Base-by-base conservation (phyloP, 2,329 filamentous ascomycete genomes). In the Amauroascus verrucosus region DNA sequence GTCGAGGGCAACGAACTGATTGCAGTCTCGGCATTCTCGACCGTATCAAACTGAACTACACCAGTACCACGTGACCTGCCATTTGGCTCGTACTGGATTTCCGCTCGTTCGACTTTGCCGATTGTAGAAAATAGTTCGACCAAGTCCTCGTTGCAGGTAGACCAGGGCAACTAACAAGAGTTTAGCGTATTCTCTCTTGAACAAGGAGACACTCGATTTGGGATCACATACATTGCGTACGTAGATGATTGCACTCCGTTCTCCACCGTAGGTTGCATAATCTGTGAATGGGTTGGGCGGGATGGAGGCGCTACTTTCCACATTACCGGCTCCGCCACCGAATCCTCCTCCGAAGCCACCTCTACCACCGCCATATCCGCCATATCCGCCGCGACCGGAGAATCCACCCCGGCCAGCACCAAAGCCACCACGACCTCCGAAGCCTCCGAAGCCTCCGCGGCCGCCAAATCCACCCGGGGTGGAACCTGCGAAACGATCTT, bases 1-100 rank as follows among this genome's bases (percentile, higher is more conserved):
- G 32, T 9, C 18, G 22, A 41, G 40, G 26, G 24, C 16, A 49
- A 67, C 77, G 65, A 72, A 82, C 79, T 72, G 63, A 98, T 97
- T 44, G 91, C 85, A 20, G 89, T 96, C 63, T 95, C 89, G 1
- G 93, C 89, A 58, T 89, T 94, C 7, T 90, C 83, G 14, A 81
- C 74, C 51, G 73, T 80, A 65, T 94, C 88, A 67, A 98, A 97
- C 58, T 93, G 84, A 53, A 98, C 93, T n/a, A 98, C 93, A 67
- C 93, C 93, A 55, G 87, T 93, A 59, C 93, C 93, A 59, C 89
- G 86, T 56, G 93, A 98, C 63, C 93, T 87, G 44, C 93, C 93
- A 64, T 94, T 97, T 3, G 88, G 86, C 70, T 98, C 93, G 66
- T 98, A 97, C 72, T 98, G 93, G 54, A 98, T 97, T 73, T 98